phyloP scores from a whole-genome alignment of 176 grass and related monocot species.

The Carex pumila region DNA sequence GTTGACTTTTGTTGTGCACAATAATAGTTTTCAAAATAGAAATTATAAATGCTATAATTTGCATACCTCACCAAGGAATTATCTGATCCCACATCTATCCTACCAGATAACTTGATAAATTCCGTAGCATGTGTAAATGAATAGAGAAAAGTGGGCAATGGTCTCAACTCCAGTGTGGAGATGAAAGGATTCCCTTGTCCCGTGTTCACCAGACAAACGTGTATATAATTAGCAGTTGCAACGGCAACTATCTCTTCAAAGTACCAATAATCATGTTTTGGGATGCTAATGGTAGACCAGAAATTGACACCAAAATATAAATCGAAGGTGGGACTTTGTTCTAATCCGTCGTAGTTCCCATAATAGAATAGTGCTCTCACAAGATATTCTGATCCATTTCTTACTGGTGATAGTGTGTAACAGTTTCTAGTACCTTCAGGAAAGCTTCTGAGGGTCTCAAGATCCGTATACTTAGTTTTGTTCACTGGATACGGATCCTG shows the following conservation, averaged over 20 bases:
- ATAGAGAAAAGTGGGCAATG: not conserved
- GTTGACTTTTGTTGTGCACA: not conserved
- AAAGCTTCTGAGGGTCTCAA: slow-evolving; percentile 32
- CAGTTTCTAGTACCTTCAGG: slow-evolving; percentile 19
- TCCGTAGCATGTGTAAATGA: not conserved
- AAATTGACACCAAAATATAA: slow-evolving; percentile 30
- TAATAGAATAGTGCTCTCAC: slow-evolving; percentile 30
- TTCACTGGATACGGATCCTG: not conserved
- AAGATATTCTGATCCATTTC: not conserved
- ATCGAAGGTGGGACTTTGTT: not conserved
- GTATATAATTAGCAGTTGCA: not conserved
- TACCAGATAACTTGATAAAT: not conserved
- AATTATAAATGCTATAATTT: not conserved
- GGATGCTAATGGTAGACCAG: not conserved
- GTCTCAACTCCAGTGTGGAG: slow-evolving; percentile 18
- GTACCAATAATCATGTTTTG: not conserved
- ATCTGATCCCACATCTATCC: not conserved
- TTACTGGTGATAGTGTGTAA: slow-evolving; percentile 14
- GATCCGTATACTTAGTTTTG: no score
- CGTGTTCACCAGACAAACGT: slow-evolving; percentile 35
- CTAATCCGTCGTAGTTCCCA: slow-evolving; percentile 23
- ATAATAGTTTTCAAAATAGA: not conserved
- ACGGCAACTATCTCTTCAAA: not conserved
- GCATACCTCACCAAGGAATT: not conserved
- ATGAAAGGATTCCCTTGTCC: slow-evolving; percentile 37